Evolutionary conservation across 1,284 basidiomycete species (phyloP).

Genomic region (Rhodotorula sp.): DNA sequence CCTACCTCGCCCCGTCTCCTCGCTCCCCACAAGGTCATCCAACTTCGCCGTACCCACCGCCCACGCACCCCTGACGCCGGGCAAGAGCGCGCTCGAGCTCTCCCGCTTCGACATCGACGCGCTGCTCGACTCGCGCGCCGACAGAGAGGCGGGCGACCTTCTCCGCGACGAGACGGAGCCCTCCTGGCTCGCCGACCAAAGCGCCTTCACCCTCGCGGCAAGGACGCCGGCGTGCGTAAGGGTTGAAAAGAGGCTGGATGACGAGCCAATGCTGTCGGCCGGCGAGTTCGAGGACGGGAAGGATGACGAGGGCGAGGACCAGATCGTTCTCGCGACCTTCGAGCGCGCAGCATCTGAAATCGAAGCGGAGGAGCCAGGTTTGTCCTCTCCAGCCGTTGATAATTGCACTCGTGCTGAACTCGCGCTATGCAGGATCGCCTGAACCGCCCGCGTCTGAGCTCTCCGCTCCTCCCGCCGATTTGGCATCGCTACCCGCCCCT

Average conservation of each 20-base stretch:
- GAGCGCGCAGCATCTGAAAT: neutral
- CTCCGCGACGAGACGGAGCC: slow-evolving; percentile 7
- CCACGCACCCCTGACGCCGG: neutral
- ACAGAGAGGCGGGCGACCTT: neutral
- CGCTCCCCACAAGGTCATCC: too few species aligned
- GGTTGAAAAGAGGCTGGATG: too few species aligned
- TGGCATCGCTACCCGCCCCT: too few species aligned
- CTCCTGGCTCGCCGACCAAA: slow-evolving; percentile 19
- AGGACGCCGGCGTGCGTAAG: slow-evolving; percentile 1
- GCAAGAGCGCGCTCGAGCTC: neutral
- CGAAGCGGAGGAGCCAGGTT: too few species aligned
- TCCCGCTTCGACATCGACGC: slow-evolving; percentile 7
- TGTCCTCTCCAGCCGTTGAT: too few species aligned
- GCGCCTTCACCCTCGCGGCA: slow-evolving; percentile 16
- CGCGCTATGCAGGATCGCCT: too few species aligned
- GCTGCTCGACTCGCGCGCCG: neutral
- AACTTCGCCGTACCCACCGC: neutral
- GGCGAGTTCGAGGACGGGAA: neutral
- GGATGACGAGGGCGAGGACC: neutral
- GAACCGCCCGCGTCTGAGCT: too few species aligned
- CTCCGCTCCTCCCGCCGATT: too few species aligned
- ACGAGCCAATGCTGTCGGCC: neutral
- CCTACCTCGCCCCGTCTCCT: slow-evolving; percentile 1
- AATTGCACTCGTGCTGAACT: too few species aligned
- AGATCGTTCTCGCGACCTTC: neutral